Percentiles rank a stretch among this genome's conserved stretches.
Evolutionary conservation across 371 early-diverging fungal species (phyloP).

Genomic region (Parasitella parasitica): DNA sequence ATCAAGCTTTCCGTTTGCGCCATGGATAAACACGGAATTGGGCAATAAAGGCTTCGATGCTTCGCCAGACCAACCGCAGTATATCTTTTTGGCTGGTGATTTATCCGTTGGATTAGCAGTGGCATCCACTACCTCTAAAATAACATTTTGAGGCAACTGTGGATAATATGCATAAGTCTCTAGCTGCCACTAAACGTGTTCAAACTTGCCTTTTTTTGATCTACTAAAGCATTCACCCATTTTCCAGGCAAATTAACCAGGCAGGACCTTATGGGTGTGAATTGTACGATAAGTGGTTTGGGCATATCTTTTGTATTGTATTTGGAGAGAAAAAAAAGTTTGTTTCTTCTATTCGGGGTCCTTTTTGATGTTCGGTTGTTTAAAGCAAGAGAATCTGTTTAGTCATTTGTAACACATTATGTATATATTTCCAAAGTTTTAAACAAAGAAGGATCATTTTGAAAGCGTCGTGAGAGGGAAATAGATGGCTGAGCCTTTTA

Average conservation of each 20-base stretch:
- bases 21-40: conserved; percentile 41
- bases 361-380: neutral
- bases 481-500: too few relatives aligned
- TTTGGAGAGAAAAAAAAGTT: neutral
- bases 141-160: conserved; percentile 65
- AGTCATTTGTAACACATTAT: neutral
- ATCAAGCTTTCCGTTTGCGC: conserved; percentile 48
- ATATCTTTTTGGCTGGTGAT: conserved; percentile 38
- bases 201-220: conserved; percentile 58
- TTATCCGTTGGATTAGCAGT: conserved; percentile 8
- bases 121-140: conserved; percentile 48
- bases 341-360: neutral
- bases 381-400: neutral
- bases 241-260: conserved; percentile 65
- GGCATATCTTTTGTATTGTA: conserved; percentile 34
- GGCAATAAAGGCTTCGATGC: conserved; percentile 46
- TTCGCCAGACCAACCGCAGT: conserved; percentile 74
- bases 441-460: too few relatives aligned
- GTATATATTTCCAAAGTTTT: too few relatives aligned
- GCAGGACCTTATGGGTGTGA: conserved; percentile 60
- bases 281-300: conserved; percentile 57
- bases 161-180: neutral
- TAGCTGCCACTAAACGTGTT: too few relatives aligned
- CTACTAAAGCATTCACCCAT: conserved; percentile 67
- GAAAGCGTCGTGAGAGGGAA: too few relatives aligned